A percentile compares a stretch with the other conserved stretches of the same genome.
Conservation (phyloP, 176 grass and related monocot genomes). For the Musa beccarii region DNA sequence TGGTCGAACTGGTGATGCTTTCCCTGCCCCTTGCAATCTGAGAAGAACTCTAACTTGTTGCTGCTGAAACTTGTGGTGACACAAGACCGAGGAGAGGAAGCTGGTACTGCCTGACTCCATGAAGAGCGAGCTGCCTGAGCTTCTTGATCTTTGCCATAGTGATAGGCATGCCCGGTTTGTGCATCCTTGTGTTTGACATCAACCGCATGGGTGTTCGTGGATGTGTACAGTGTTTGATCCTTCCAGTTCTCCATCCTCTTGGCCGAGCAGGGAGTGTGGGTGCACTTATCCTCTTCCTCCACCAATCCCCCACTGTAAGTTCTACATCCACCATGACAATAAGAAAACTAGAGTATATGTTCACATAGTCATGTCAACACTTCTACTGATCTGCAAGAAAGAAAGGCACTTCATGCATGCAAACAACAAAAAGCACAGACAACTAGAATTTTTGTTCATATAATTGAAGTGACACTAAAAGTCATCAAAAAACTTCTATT, state of each 20-base stretch:
- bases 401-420: neutral
- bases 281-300: constrained; percentile 35
- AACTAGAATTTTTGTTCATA: too few relatives aligned
- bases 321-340: neutral
- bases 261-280: constrained; percentile 19
- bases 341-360: neutral
- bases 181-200: constrained; percentile 16
- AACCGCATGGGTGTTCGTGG: constrained; percentile 25
- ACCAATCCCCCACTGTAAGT: constrained; percentile 29
- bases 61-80: constrained; percentile 49
- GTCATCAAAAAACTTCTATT: too few relatives aligned
- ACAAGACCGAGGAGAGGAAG: constrained; percentile 62
- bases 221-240: constrained; percentile 25
- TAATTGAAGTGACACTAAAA: too few relatives aligned
- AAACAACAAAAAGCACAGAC: too few relatives aligned
- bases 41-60: constrained; percentile 56
- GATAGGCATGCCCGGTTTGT: neutral
- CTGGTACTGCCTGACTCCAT: constrained; percentile 46
- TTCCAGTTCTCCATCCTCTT: constrained; percentile 29
- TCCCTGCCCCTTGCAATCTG: constrained; percentile 33
- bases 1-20: constrained; percentile 56
- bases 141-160: constrained; percentile 29
- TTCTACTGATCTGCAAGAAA: neutral
- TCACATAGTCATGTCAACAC: neutral
- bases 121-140: constrained; percentile 38